phyloP scores from a whole-genome alignment of 208 protist species.

The Leishmania major region DNA sequence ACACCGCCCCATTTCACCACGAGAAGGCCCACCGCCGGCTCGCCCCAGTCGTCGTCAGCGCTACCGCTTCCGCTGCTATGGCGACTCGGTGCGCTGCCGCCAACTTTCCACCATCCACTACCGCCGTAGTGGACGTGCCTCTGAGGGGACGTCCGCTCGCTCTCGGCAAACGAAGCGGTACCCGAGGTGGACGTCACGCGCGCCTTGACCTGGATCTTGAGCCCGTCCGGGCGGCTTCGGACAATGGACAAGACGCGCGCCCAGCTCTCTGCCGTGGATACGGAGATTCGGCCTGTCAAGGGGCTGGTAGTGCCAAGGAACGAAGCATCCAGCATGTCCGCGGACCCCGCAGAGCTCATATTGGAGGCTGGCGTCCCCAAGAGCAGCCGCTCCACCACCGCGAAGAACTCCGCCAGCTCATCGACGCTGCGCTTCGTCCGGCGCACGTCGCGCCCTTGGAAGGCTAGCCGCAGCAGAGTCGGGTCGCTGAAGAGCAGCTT shows the following conservation, averaged over 20 bases:
- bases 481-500: slow-evolving; percentile 56
- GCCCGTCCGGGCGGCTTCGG: slow-evolving; percentile 37
- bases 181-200: slow-evolving; percentile 9
- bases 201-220: slow-evolving; percentile 51
- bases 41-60: slow-evolving; percentile 9
- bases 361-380: not conserved
- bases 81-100: not conserved
- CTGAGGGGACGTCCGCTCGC: not conserved
- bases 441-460: slow-evolving; percentile 17
- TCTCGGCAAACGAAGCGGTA: slow-evolving; percentile 29
- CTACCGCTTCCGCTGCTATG: slow-evolving; percentile 1
- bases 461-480: slow-evolving; percentile 27
- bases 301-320: slow-evolving; percentile 1
- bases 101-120: not conserved
- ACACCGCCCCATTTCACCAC: slow-evolving; percentile 71
- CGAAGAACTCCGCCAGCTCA: slow-evolving; percentile 30
- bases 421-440: slow-evolving; percentile 21
- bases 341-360: not conserved
- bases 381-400: slow-evolving; percentile 21
- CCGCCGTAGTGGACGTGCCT: not conserved
- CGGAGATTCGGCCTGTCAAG: slow-evolving; percentile 3
- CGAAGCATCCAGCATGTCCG: slow-evolving; percentile 10
- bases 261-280: slow-evolving; percentile 39
- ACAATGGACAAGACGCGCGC: slow-evolving; percentile 43
- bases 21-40: slow-evolving; percentile 32